Evolutionary conservation across 495 filamentous ascomycete genomes (phyloP).

Genomic region (Aspergillus sclerotiicarbonarius): DNA sequence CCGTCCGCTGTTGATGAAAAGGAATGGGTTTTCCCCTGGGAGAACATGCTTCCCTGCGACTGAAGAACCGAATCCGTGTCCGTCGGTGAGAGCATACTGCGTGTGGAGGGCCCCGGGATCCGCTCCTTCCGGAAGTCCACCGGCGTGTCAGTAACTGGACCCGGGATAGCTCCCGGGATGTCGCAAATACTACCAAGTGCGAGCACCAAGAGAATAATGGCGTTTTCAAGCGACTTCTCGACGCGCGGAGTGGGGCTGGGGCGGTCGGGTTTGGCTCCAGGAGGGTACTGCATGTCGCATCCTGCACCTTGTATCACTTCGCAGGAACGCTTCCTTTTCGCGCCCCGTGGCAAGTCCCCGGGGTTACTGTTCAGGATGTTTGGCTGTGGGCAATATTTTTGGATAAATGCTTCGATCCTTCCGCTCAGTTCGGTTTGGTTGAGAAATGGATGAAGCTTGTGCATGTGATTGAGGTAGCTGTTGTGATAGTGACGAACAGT

Average conservation of each 20-base stretch:
- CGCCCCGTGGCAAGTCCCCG: slow-evolving; percentile 26
- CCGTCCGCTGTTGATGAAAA: slow-evolving; percentile 20
- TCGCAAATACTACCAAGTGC: slow-evolving; percentile 84
- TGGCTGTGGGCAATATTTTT: slow-evolving; percentile 31
- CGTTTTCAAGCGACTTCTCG: slow-evolving; percentile 56
- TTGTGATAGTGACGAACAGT: slow-evolving; percentile 63
- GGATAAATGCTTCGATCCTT: slow-evolving; percentile 54
- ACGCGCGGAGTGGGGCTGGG: slow-evolving; percentile 19
- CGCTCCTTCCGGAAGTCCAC: slow-evolving; percentile 27
- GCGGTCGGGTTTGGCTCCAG: slow-evolving; percentile 6
- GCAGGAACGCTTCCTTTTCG: slow-evolving; percentile 47
- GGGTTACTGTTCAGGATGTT: slow-evolving; percentile 13
- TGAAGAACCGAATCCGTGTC: slow-evolving; percentile 26
- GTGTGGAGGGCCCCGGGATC: slow-evolving; percentile 26
- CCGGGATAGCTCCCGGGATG: slow-evolving; percentile 57
- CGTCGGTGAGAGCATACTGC: slow-evolving; percentile 28
- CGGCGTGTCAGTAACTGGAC: slow-evolving; percentile 41
- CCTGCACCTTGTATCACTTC: slow-evolving; percentile 28
- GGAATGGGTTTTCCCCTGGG: slow-evolving; percentile 23
- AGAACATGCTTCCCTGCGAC: slow-evolving; percentile 22
- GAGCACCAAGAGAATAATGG: slow-evolving; percentile 76
- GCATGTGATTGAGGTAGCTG: slow-evolving; percentile 76
- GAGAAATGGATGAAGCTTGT: slow-evolving; percentile 89
- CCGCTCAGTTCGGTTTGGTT: slow-evolving; percentile 47
- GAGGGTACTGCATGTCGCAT: slow-evolving; percentile 22